Conservation (phyloP, 2,329 filamentous ascomycete genomes). For the Aschersonia sp. region DNA sequence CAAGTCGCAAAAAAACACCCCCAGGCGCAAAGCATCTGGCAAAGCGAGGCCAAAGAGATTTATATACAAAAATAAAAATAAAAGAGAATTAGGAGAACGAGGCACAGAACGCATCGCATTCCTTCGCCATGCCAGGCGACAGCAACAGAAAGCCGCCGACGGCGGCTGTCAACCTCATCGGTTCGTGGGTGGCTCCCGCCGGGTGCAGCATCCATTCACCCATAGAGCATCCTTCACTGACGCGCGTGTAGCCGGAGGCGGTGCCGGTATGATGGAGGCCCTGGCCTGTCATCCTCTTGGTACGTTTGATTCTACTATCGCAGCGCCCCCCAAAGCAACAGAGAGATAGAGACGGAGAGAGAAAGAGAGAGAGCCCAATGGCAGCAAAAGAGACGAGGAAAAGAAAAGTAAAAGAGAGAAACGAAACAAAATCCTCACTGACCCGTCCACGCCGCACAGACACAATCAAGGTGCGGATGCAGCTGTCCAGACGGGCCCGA, state of each 20-base stretch:
- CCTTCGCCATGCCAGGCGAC: slow-evolving; percentile 6
- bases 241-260: slow-evolving; percentile 62
- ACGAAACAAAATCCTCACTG: background rate
- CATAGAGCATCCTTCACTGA: background rate
- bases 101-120: background rate
- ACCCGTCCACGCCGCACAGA: slow-evolving; percentile 31
- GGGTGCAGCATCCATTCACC: too few species aligned
- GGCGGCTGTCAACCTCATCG: slow-evolving; percentile 80
- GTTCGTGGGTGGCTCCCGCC: slow-evolving; percentile 30
- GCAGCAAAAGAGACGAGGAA: background rate
- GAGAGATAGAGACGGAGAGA: background rate
- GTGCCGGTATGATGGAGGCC: slow-evolving; percentile 98
- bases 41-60: too few species aligned
- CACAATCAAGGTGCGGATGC: slow-evolving; percentile 99
- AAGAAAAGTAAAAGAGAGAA: background rate
- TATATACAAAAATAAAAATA: background rate
- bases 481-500: slow-evolving; percentile 76
- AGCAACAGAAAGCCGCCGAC: slow-evolving; percentile 62
- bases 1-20: too few species aligned
- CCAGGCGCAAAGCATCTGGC: too few species aligned
- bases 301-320: slow-evolving; percentile 23
- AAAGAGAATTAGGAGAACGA: background rate
- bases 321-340: background rate
- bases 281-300: slow-evolving; percentile 87
- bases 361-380: background rate